phyloP scores from a whole-genome alignment of 352 stramenopile genomes.

The Globisporangium acanthophoron region DNA sequence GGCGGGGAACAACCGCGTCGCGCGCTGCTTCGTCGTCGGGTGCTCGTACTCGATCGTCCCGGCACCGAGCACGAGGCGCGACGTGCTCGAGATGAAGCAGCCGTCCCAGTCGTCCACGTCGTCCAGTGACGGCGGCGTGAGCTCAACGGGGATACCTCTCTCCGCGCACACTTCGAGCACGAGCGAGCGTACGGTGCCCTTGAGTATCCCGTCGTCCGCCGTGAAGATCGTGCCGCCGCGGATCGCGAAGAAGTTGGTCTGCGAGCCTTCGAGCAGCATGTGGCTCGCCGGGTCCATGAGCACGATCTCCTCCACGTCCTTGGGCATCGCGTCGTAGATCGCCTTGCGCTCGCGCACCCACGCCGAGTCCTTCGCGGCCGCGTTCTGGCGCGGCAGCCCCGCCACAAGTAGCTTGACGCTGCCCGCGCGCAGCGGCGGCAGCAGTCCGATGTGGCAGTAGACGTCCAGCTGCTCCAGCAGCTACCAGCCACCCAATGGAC shows the following conservation, averaged over 20 bases:
- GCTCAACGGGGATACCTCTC: slow-evolving; percentile 44
- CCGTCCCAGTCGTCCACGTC: slow-evolving; percentile 58
- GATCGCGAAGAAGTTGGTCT: slow-evolving; percentile 83
- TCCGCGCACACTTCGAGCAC: slow-evolving; percentile 61
- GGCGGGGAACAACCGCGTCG: slow-evolving; percentile 24
- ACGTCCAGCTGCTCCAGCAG: slow-evolving; percentile 37
- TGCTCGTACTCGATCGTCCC: slow-evolving; percentile 45
- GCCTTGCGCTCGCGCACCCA: slow-evolving; percentile 72
- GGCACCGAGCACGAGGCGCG: slow-evolving; percentile 63
- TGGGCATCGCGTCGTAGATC: slow-evolving; percentile 65
- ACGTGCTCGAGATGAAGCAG: slow-evolving; percentile 84
- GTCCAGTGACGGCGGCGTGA: slow-evolving; percentile 47
- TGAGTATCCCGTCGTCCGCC: slow-evolving; percentile 65
- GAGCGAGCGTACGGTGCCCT: slow-evolving; percentile 67
- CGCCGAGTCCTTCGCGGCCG: slow-evolving; percentile 62
- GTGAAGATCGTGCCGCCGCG: slow-evolving; percentile 51
- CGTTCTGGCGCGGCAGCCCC: slow-evolving; percentile 64
- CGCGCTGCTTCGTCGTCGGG: slow-evolving; percentile 19
- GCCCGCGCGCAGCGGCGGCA: slow-evolving; percentile 48
- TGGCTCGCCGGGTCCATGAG: slow-evolving; percentile 68
- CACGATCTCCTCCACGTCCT: slow-evolving; percentile 76
- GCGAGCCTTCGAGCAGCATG: slow-evolving; percentile 64
- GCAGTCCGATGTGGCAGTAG: slow-evolving; percentile 68
- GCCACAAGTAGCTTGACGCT: slow-evolving; percentile 71
- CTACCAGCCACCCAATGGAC: too few relatives aligned